Evolutionary conservation across 805 yeast species (phyloP), one percentile per base, ranked within the genome.

Genomic region (Nakazawaea wyomingensis): DNA sequence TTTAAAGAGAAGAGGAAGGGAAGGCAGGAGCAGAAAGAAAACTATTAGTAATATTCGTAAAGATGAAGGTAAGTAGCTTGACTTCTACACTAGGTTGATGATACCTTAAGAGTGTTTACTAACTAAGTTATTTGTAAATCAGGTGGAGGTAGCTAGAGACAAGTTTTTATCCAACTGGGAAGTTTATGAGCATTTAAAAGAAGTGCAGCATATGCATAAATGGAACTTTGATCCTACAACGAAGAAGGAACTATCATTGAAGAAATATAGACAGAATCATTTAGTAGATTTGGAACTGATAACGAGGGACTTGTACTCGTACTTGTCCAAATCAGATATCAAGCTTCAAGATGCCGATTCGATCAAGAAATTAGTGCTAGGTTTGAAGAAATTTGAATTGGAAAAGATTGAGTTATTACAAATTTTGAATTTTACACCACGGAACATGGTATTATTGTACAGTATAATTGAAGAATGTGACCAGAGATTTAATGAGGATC

Each of bases 401-500:
- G 89, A 83, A 64, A 85, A 87, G 60, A 80, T 85, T 20, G 99
- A 91, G 56, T 78, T 81, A 50, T 66, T 91, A 32, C 96, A 91
- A 62, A 76, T 91, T 31, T 73, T 90, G 44, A 90, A 91, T 59
- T 69, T 80, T 6, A 70, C 87, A 22, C 99, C 99, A 1, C 68
- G 82, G 36, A 77, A 87, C 4, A 65, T 87, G 69, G 96, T 90
- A 10, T 82, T 78, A 29, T 68, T 91, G 40, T 88, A 80, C 57
- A 72, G 93, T 0, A 65, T 91, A 22, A 79, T 91, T 1, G 99
- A 91, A 57, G 98, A 93, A 57, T 91, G 96, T 61, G 99, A 91
- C 52, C 80, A 78, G 48, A 70, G 99, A 52, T 83, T 89, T 53
- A 64, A 66, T n/a, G 86, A 85, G 46, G 83, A 76, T 1, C 72